Evolutionary conservation across 106 monocot genomes (phyloP).

Genomic region (Cymbidium sinense): DNA sequence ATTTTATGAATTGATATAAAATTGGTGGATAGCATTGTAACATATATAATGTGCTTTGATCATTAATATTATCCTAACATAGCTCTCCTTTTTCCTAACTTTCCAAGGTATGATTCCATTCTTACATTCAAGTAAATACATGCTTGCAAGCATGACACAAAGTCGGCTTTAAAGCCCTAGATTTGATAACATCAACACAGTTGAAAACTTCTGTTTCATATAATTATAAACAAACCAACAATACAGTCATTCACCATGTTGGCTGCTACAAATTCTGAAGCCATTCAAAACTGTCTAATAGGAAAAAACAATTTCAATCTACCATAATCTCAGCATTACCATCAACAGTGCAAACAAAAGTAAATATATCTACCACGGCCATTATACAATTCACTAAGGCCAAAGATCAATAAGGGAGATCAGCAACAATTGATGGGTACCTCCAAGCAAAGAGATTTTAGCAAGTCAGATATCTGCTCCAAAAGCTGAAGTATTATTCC

Average conservation of each 20-base stretch:
- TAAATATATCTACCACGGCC: neutral
- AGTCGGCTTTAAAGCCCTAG: neutral
- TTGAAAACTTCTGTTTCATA: neutral
- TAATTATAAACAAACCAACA: neutral
- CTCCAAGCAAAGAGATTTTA: slow-evolving; percentile 51
- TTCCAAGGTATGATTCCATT: neutral
- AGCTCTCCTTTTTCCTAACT: neutral
- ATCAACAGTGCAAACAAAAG: neutral
- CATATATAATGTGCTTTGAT: no score
- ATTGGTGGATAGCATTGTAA: no score
- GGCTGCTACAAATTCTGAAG: neutral
- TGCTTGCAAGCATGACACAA: neutral
- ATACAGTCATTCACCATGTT: neutral
- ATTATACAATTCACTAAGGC: neutral
- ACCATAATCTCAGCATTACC: neutral
- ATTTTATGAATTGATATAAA: no score
- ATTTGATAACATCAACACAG: neutral
- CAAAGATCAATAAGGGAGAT: no score
- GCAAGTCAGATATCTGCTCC: slow-evolving; percentile 48
- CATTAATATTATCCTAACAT: neutral
- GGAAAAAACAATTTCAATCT: neutral
- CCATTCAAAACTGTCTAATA: neutral
- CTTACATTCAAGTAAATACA: neutral
- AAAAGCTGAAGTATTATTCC: slow-evolving; percentile 55
- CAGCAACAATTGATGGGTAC: slow-evolving; percentile 17